A percentile compares a stretch with the other conserved stretches of the same genome.
phyloP scores from a whole-genome alignment of 345 rosid species.

The Eutrema japonicum region DNA sequence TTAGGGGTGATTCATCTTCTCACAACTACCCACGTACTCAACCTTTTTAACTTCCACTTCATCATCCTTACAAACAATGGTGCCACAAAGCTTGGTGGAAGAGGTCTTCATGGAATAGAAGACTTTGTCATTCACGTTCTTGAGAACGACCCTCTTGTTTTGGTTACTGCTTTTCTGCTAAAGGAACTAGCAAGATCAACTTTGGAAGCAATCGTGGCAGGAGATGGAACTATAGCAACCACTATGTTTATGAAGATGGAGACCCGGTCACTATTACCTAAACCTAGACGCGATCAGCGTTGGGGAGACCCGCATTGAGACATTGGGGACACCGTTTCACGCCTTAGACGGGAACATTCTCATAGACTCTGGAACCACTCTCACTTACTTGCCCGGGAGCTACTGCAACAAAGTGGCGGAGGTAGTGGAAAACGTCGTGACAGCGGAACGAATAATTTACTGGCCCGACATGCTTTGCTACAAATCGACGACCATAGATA shows the following conservation, averaged over 20 bases:
- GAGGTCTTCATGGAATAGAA: too few species aligned
- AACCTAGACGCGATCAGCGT: constrained; percentile 31
- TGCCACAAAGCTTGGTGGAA: too few species aligned
- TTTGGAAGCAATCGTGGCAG: constrained; percentile 18
- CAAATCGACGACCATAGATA: background rate
- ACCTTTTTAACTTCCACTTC: too few species aligned
- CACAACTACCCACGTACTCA: too few species aligned
- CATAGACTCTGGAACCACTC: constrained; percentile 32
- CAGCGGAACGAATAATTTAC: background rate
- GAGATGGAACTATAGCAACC: constrained; percentile 8
- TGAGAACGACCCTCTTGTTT: too few species aligned
- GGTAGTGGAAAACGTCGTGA: background rate
- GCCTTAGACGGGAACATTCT: constrained; percentile 8
- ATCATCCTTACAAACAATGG: too few species aligned
- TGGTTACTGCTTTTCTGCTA: constrained; percentile 19
- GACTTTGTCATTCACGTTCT: too few species aligned
- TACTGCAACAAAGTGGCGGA: constrained; percentile 19
- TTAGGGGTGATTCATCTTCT: too few species aligned
- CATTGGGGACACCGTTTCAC: constrained; percentile 29
- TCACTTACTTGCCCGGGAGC: background rate
- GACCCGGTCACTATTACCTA: constrained; percentile 8
- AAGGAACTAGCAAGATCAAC: constrained; percentile 22
- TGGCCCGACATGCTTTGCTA: constrained; percentile 5
- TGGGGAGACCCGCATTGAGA: constrained; percentile 6
- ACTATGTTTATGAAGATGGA: background rate